phyloP scores from a whole-genome alignment of 345 rosid genomes.

The Litchi chinensis region DNA sequence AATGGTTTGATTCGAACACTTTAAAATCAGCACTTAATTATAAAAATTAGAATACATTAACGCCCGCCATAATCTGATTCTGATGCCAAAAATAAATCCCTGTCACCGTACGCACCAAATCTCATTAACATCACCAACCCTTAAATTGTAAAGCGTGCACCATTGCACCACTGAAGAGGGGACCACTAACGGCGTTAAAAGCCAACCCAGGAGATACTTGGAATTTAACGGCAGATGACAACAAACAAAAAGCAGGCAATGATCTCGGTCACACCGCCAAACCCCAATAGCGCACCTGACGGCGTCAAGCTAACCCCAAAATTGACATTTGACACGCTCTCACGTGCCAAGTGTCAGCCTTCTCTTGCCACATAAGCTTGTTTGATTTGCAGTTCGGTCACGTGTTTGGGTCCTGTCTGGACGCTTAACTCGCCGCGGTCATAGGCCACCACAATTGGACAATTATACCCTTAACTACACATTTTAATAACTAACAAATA shows the following conservation, averaged over 20 bases:
- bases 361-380: slow-evolving; percentile 20
- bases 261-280: slow-evolving; percentile 15
- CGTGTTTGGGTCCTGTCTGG: slow-evolving; percentile 33
- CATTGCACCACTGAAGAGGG: neutral
- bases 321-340: slow-evolving; percentile 17
- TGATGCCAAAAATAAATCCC: neutral
- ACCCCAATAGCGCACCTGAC: slow-evolving; percentile 15
- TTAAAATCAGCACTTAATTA: neutral
- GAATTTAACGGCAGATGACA: neutral
- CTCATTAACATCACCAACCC: neutral
- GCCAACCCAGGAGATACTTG: too few species aligned
- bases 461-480: slow-evolving; percentile 17
- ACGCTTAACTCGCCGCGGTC: slow-evolving; percentile 35
- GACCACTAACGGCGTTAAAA: slow-evolving; percentile 18
- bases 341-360: slow-evolving; percentile 31
- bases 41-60: neutral
- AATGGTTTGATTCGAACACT: too few species aligned
- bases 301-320: slow-evolving; percentile 24
- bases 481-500: neutral
- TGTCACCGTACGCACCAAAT: too few species aligned
- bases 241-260: neutral
- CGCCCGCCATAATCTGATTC: neutral
- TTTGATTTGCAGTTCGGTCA: slow-evolving; percentile 25
- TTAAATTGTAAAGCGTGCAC: neutral
- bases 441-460: slow-evolving; percentile 23